Evolutionary conservation across 2,329 filamentous ascomycete species (phyloP), one percentile per base, ranked within the genome.

Genomic region (Alternaria longipes): DNA sequence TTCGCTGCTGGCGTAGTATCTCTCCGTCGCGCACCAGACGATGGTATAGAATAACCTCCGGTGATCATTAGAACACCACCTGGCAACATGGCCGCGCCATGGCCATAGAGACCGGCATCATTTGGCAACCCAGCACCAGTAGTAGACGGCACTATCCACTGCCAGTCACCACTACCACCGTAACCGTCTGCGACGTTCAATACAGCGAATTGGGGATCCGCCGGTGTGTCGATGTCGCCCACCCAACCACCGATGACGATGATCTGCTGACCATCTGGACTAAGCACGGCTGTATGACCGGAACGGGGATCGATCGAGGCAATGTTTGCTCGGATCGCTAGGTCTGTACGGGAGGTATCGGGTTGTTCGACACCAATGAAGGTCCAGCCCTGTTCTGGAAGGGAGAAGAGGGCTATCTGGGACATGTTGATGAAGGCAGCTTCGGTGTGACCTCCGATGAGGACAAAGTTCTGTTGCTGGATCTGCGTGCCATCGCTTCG

Each of bases 401-500:
- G 82, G 55, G 89, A 94, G 84, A 94, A 97, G 2, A 97, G 82
- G 0, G 93, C 94, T 1, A 94, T 87, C 44, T 93, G 92, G 58
- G 92, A 96, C 90, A 97, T 97, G 77, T 97, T 97, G 80, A 97
- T 90, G 74, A 97, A 97, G 0, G 93, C 94, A 16, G 83, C 79
- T 68, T 88, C 84, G 0, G 93, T 97, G 75, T 97, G 93, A 0
- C 94, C 94, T 41, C 94, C 94, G 16, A 97, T 81, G 22, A 97
- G 81, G 12, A 97, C 87, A 67, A 92, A 94, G 69, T 90, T 89
- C 64, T 90, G 89, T 74, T 94, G 88, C 73, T 93, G 90, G 5
- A 88, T 90, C 41, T 90, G 82, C 3, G 84, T 83, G 3, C 87
- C 89, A 16, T 79, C 80, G 8, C 87, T 89, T 5, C 85, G 84